These are phyloP conservation scores for Stephania japonica DNA, from an alignment of 164 flowering plant genomes.

Conservation along the genomic window DNA sequence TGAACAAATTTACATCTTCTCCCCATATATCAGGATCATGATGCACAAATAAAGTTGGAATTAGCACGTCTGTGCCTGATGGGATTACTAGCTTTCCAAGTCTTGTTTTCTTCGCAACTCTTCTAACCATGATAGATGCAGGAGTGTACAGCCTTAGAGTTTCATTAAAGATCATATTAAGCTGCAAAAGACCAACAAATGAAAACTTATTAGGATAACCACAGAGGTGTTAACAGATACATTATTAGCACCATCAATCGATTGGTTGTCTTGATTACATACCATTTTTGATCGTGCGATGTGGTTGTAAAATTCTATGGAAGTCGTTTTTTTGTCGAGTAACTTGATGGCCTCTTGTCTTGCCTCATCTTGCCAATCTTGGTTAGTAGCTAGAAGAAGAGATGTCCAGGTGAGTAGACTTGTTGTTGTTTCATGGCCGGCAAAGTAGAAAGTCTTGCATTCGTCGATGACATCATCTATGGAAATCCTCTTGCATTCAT, in stretches of 20 bases:
- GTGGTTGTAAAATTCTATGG: conserved; percentile 17
- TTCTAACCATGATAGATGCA: conserved; percentile 5
- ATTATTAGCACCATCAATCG: too few species aligned
- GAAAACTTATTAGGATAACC: too few species aligned
- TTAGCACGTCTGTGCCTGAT: conserved; percentile 7
- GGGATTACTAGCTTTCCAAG: conserved; percentile 29
- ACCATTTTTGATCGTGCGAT: conserved; percentile 29
- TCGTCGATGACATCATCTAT: conserved; percentile 39
- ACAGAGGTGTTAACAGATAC: too few species aligned
- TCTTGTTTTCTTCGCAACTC: conserved; percentile 11
- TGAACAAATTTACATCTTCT: conserved; percentile 42
- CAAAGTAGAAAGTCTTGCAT: conserved; percentile 50
- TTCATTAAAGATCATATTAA: conserved; percentile 43
- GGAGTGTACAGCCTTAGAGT: conserved; percentile 40
- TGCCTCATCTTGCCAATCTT: conserved; percentile 43
- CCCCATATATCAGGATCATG: conserved; percentile 41
- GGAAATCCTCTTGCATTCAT: conserved; percentile 19
- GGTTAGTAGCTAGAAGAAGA: conserved; percentile 32
- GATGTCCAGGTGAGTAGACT: conserved; percentile 35
- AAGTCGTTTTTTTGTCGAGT: conserved; percentile 25
- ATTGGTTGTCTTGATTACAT: background rate
- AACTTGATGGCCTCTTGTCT: conserved; percentile 31
- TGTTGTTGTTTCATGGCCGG: conserved; percentile 46
- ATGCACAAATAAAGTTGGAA: conserved; percentile 29
- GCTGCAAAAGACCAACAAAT: conserved; percentile 16